Conservation (phyloP, 352 stramenopile species). For the Phytophthora niederhauseri region DNA sequence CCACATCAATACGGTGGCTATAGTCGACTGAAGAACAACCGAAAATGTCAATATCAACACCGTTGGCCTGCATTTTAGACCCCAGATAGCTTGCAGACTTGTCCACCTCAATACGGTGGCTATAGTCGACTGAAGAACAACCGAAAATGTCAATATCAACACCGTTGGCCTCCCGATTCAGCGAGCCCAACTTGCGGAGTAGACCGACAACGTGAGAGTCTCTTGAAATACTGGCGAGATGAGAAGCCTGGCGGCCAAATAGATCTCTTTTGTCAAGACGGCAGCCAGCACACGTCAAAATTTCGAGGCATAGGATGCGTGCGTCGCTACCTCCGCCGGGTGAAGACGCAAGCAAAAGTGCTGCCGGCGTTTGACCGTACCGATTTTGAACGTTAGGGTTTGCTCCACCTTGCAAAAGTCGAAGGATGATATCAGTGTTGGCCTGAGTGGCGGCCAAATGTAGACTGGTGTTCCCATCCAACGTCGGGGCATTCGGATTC, state of each 20-base stretch:
- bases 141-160: conserved; percentile 70
- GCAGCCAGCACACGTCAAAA: conserved; percentile 56
- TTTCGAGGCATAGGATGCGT: conserved; percentile 52
- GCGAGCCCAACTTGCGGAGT: conserved; percentile 39
- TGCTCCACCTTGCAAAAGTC: conserved; percentile 59
- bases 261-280: conserved; percentile 64
- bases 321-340: conserved; percentile 22
- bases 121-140: conserved; percentile 63
- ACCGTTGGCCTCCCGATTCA: conserved; percentile 24
- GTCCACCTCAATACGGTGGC: conserved; percentile 32
- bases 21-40: conserved; percentile 67
- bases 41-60: conserved; percentile 78
- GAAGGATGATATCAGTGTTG: conserved; percentile 55
- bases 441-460: conserved; percentile 61
- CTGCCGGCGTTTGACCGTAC: conserved; percentile 68
- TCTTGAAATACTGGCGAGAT: conserved; percentile 54
- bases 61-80: conserved; percentile 39
- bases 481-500: conserved; percentile 61
- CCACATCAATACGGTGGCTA: conserved; percentile 27
- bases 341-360: conserved; percentile 54
- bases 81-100: conserved; percentile 33
- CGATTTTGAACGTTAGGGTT: conserved; percentile 70
- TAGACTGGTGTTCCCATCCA: conserved; percentile 75
- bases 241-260: conserved; percentile 61
- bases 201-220: conserved; percentile 40